Evolutionary conservation across 2,329 filamentous ascomycete species (phyloP).

Genomic region (Penicillium sp.): DNA sequence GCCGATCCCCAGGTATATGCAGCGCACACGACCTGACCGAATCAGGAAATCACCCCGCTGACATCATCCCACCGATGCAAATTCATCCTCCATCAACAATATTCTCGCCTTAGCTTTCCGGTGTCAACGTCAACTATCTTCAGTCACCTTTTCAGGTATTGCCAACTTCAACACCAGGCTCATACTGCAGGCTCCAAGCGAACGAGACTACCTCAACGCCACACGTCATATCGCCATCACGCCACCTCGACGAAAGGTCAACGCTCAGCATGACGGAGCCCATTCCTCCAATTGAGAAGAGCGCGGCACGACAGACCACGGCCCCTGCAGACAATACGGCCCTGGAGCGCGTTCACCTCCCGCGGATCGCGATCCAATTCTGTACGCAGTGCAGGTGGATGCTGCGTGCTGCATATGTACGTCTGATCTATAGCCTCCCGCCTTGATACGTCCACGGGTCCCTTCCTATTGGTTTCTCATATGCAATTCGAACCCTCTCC

Average conservation of each 20-base stretch:
- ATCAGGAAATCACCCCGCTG: constrained; percentile 21
- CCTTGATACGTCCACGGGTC: background rate
- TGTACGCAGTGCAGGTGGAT: constrained; percentile 96
- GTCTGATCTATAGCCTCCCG: constrained; percentile 23
- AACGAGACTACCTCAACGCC: background rate
- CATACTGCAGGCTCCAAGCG: background rate
- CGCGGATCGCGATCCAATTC: constrained; percentile 82
- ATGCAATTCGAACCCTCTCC: background rate
- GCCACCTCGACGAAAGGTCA: background rate
- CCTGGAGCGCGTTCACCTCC: constrained; percentile 47
- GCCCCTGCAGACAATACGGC: constrained; percentile 6
- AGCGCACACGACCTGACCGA: constrained; percentile 16
- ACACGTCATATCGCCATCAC: background rate
- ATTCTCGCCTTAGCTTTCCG: background rate
- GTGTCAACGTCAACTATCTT: background rate
- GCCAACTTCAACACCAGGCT: background rate
- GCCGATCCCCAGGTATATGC: constrained; percentile 11
- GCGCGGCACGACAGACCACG: constrained; percentile 2
- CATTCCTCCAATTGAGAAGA: constrained; percentile 13
- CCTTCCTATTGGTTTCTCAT: background rate
- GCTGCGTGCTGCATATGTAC: constrained; percentile 79
- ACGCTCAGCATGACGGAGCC: constrained; percentile 15
- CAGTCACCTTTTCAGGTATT: background rate
- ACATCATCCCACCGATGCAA: constrained; percentile 28
- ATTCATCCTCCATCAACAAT: background rate